A percentile compares a stretch with the other conserved stretches of the same genome.
These are phyloP conservation scores for Sechiopsis laciniata DNA, from an alignment of 306 rosid species.

Conservation along the genomic window DNA sequence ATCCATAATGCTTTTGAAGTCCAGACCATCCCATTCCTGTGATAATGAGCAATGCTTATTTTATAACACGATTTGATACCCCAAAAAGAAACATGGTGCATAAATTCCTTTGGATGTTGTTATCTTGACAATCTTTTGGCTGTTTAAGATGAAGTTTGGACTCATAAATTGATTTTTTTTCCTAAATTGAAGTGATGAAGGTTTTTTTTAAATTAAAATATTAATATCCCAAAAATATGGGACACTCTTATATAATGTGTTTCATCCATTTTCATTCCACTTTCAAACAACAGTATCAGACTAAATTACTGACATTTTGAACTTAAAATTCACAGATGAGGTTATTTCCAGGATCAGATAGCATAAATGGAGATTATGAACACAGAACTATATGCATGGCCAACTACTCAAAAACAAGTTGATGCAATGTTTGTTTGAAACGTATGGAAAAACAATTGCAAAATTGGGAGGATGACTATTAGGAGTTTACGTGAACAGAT, in stretches of 20 bases:
- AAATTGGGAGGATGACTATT: background rate
- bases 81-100: conserved; percentile 3
- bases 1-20: conserved; percentile 75
- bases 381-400: background rate
- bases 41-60: conserved; percentile 19
- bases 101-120: background rate
- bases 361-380: background rate
- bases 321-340: conserved; percentile 2
- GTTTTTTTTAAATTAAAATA: background rate
- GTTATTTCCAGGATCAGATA: background rate
- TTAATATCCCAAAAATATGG: no score
- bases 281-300: background rate
- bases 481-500: background rate
- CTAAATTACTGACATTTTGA: background rate
- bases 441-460: background rate
- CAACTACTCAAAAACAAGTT: background rate
- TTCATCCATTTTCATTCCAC: conserved; percentile 3
- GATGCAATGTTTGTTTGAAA: background rate
- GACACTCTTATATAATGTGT: background rate
- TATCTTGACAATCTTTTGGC: conserved; percentile 4
- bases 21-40: conserved; percentile 97
- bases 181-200: background rate
- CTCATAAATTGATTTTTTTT: background rate
- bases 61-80: conserved; percentile 7
- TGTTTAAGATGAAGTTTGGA: background rate